These are phyloP conservation scores for Phytomonas serpens DNA, from an alignment of 208 protist species.

Conservation along the genomic window DNA sequence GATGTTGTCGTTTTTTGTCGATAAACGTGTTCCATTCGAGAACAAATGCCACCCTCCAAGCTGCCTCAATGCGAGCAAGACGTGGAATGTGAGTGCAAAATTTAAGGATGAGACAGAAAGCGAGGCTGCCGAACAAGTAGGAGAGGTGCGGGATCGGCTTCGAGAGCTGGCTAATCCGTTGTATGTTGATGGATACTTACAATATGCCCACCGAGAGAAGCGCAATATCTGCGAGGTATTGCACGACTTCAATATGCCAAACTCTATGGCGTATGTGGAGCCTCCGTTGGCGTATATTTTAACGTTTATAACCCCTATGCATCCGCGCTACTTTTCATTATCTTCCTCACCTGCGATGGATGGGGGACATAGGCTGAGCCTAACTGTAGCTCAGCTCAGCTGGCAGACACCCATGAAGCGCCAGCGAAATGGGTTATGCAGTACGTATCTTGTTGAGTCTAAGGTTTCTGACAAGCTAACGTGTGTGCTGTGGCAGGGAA, in stretches of 20 bases:
- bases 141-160: constrained; percentile 48
- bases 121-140: constrained; percentile 16
- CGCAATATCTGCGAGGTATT: constrained; percentile 85
- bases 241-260: constrained; percentile 44
- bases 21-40: not conserved
- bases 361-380: constrained; percentile 16
- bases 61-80: not conserved
- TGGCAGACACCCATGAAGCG: constrained; percentile 76
- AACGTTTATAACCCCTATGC: constrained; percentile 52
- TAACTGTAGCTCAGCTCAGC: constrained; percentile 66
- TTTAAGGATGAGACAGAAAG: constrained; percentile 4
- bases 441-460: constrained; percentile 30
- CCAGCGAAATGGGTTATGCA: constrained; percentile 63
- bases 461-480: constrained; percentile 29
- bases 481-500: constrained; percentile 65
- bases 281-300: constrained; percentile 54
- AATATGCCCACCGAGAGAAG: constrained; percentile 81
- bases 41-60: not conserved
- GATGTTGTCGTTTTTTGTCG: constrained; percentile 59
- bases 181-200: constrained; percentile 58
- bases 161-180: constrained; percentile 53
- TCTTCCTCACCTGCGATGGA: constrained; percentile 59
- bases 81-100: not conserved
- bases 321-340: constrained; percentile 71
- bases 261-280: constrained; percentile 13